These are phyloP conservation scores for Cucurbita maxima DNA, from an alignment of 306 rosid species.

Conservation along the genomic window DNA sequence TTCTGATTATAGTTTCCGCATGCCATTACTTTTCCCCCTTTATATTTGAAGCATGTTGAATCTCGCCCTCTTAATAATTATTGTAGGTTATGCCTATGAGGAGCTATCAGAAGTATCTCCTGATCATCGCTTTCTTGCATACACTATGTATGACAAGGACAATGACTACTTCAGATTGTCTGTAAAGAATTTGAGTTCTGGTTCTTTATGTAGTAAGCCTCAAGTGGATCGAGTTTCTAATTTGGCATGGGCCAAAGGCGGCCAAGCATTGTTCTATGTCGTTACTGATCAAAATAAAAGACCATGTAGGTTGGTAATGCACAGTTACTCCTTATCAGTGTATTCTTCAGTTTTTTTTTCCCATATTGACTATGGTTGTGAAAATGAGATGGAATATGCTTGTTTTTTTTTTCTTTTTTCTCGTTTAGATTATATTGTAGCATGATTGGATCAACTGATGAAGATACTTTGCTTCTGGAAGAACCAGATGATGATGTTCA, in stretches of 20 bases:
- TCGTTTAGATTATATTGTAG: conserved; percentile 64
- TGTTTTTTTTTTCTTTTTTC: too few relatives aligned
- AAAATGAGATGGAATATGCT: background rate
- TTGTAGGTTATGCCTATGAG: conserved; percentile 79
- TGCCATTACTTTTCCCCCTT: background rate
- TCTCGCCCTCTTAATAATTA: background rate
- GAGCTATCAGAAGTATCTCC: conserved; percentile 81
- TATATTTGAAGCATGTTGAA: background rate
- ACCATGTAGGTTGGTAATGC: conserved; percentile 46
- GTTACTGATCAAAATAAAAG: conserved; percentile 69
- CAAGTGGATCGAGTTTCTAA: conserved; percentile 66
- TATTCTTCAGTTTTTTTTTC: background rate
- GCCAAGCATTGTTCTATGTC: conserved; percentile 77
- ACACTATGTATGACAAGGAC: conserved; percentile 88
- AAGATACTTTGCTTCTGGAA: conserved; percentile 63
- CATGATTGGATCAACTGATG: conserved; percentile 83
- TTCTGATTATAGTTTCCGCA: background rate
- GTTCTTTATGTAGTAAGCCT: conserved; percentile 82
- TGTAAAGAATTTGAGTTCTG: conserved; percentile 83
- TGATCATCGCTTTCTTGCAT: conserved; percentile 74
- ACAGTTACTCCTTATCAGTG: background rate
- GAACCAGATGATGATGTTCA: conserved; percentile 53
- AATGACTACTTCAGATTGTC: conserved; percentile 57
- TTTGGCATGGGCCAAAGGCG: conserved; percentile 83
- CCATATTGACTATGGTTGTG: background rate